Base-by-base conservation (phyloP, 1,284 basidiomycete genomes). In the Acaromyces ingoldii region DNA sequence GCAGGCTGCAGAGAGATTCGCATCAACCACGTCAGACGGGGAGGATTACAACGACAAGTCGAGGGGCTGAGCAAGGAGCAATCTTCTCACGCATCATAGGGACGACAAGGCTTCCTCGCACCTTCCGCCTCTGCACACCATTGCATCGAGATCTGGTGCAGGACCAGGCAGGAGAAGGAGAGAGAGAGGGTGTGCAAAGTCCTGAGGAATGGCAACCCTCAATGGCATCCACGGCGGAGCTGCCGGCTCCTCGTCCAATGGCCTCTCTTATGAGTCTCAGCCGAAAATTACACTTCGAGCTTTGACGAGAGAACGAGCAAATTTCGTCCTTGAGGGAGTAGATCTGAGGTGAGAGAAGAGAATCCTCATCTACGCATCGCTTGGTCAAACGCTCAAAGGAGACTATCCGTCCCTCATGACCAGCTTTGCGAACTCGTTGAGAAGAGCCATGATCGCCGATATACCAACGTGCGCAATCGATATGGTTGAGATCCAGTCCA, bases 401-500 rank as follows among this genome's bases (percentile, higher is more conserved):
- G 21, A 30, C 19, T 30, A 2, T 19, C 10, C 33, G 21, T 31
- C 31, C 10, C 24, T 31, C 15, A 21, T 19, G 13, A 19, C 13
- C 30, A 63, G 62, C 43, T 72, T 74, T 49, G 72, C 72, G 48
- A 75, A 75, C 55, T 65, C 72, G 34, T 54, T 75, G 48, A 51
- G 72, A 38, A 55, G 72, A 9, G 62, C 65, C 31, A 67, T 75
- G 56, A 75, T 75, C 19, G 72, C 72, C 6, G 72, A 75, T 34
- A 69, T 75, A 5, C 67, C 71, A 1, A 75, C 72, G 10, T 65
- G 73, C 21, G 62, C 92, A 24, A 97, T 99, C 67, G 95, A 98
- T 79, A 86, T 93, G 78, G 93, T 98, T 2, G 89, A 93, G 75
- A 87, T 98, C 63, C 82, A 87, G 60, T 83, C 83, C 53, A 99